Conservation (phyloP, 75 land plant genomes). For the Pinus taeda region DNA sequence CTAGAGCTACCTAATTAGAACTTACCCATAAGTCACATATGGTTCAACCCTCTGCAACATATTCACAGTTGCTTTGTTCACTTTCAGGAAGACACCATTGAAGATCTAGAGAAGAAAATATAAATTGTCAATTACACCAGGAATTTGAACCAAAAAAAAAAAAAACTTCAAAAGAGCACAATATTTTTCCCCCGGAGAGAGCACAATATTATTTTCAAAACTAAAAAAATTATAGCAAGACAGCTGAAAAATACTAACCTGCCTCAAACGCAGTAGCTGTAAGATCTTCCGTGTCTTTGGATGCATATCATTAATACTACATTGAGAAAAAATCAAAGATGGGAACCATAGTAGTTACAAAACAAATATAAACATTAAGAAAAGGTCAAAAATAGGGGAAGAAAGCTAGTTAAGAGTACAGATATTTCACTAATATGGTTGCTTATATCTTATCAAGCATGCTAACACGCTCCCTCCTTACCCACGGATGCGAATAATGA, state of each 20-base stretch:
- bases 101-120: conserved; percentile 47
- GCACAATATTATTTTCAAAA: background rate
- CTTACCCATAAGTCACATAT: conserved; percentile 80
- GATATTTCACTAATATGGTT: background rate
- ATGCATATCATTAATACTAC: conserved; percentile 77
- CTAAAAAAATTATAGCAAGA: background rate
- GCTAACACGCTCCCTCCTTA: conserved; percentile 5
- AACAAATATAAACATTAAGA: background rate
- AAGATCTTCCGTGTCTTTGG: conserved; percentile 77
- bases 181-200: no score
- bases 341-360: background rate
- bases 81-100: conserved; percentile 79
- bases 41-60: conserved; percentile 80
- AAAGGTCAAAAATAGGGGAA: background rate
- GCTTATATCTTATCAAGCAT: conserved; percentile 4
- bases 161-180: background rate
- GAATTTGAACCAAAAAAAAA: background rate
- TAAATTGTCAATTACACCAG: background rate
- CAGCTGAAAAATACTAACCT: conserved; percentile 30
- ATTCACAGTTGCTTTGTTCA: conserved; percentile 77
- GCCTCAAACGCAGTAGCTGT: conserved; percentile 76
- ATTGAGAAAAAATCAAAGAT: background rate
- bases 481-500: conserved; percentile 74
- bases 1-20: background rate
- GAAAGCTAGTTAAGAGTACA: background rate